phyloP scores from a whole-genome alignment of 2,329 filamentous ascomycete species.

The Fusarium caatingaense region DNA sequence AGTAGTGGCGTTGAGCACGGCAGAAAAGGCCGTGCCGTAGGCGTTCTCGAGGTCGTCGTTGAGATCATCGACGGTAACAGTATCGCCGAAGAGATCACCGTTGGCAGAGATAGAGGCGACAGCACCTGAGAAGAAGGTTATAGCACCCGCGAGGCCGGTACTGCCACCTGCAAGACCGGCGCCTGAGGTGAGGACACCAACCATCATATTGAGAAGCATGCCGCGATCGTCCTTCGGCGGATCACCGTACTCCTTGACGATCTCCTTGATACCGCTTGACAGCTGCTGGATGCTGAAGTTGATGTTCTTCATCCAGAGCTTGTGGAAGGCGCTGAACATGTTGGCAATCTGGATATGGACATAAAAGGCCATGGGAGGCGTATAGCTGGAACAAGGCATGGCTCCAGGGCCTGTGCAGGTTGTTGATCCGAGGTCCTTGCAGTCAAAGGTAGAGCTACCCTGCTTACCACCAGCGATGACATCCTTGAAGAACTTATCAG shows the following conservation, averaged over 20 bases:
- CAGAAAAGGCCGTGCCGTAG: constrained; percentile 16
- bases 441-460: background rate
- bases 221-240: constrained; percentile 10
- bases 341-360: constrained; percentile 24
- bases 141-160: constrained; percentile 5
- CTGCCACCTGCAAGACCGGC: background rate
- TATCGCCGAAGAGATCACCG: background rate
- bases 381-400: constrained; percentile 1
- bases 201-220: constrained; percentile 26
- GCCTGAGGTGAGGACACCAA: constrained; percentile 21
- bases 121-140: constrained; percentile 13
- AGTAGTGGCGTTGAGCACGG: constrained; percentile 1
- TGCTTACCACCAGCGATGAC: background rate
- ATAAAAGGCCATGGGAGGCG: constrained; percentile 14
- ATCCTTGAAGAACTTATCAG: background rate
- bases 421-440: background rate
- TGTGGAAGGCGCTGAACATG: constrained; percentile 8
- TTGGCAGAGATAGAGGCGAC: constrained; percentile 1
- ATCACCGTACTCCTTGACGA: constrained; percentile 11
- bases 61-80: constrained; percentile 5
- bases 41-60: constrained; percentile 2
- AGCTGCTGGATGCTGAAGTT: constrained; percentile 10
- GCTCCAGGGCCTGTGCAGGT: constrained; percentile 2
- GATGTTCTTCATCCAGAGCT: constrained; percentile 9
- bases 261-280: constrained; percentile 6